phyloP scores from a whole-genome alignment of 1,284 basidiomycete species.

The Melampsora americana region DNA sequence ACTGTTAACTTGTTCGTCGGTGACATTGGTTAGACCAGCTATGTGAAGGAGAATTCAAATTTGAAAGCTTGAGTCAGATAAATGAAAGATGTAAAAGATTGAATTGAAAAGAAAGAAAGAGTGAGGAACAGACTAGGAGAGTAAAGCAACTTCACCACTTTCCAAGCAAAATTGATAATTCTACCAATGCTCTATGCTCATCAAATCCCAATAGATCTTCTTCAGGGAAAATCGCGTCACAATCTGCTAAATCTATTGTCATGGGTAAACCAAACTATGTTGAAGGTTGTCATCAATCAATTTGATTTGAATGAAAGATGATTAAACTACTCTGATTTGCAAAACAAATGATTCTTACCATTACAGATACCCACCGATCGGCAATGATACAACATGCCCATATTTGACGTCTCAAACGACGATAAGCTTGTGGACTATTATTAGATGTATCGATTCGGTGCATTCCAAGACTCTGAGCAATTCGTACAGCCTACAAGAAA shows the following conservation, averaged over 20 bases:
- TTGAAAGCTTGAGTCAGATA: neutral
- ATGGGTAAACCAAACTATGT: conserved; percentile 77
- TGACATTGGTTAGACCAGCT: conserved; percentile 75
- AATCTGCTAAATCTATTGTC: conserved; percentile 89
- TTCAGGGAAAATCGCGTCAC: conserved; percentile 59
- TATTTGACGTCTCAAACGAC: conserved; percentile 76
- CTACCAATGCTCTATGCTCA: conserved; percentile 56
- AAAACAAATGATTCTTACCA: conserved; percentile 57
- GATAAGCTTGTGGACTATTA: conserved; percentile 58
- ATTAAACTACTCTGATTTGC: neutral
- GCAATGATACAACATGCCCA: conserved; percentile 88
- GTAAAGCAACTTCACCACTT: conserved; percentile 78
- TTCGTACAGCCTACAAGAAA: conserved; percentile 34
- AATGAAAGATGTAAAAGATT: neutral
- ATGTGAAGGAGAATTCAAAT: conserved; percentile 50
- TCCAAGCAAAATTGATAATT: conserved; percentile 62
- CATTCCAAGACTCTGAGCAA: conserved; percentile 85
- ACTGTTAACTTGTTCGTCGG: conserved; percentile 60
- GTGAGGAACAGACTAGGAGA: conserved; percentile 15
- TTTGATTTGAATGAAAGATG: neutral
- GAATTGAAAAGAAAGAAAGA: neutral
- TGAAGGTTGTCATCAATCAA: neutral
- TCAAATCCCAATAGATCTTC: conserved; percentile 66
- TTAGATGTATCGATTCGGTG: conserved; percentile 65
- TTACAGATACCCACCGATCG: conserved; percentile 65